A percentile compares a stretch with the other conserved stretches of the same genome.
phyloP scores from a whole-genome alignment of 2,329 filamentous ascomycete species.

The Paraphaeosphaeria minitans region DNA sequence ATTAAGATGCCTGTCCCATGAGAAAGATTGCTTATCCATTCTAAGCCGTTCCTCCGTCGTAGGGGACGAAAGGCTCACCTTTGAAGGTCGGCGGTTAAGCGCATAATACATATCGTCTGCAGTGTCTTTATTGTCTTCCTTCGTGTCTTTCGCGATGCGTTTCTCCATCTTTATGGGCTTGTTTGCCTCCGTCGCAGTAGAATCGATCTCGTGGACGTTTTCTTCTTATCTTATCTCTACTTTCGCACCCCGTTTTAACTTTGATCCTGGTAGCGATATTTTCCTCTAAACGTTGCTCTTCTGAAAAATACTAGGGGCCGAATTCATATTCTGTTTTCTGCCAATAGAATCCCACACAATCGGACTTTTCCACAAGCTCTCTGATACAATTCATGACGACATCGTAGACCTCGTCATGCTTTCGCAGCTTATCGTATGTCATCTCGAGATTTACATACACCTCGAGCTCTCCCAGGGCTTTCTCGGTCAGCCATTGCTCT shows the following conservation, averaged over 20 bases:
- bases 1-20: no score
- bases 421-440: not conserved
- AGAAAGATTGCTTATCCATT: no score
- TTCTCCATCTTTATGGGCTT: not conserved
- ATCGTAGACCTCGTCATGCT: not conserved
- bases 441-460: not conserved
- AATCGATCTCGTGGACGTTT: not conserved
- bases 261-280: no score
- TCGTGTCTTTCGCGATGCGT: not conserved
- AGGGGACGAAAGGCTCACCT: not conserved
- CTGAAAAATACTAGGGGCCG: not conserved
- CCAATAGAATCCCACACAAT: not conserved
- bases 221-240: not conserved
- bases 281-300: not conserved
- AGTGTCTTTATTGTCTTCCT: not conserved
- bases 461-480: not conserved
- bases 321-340: not conserved
- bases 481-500: not conserved
- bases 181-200: not conserved
- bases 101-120: not conserved
- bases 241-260: no score
- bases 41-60: not conserved
- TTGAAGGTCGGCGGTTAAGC: not conserved
- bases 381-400: not conserved
- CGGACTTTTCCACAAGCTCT: not conserved